Evolutionary conservation across 495 filamentous ascomycete species (phyloP).

Genomic region (Neurospora intermedia): DNA sequence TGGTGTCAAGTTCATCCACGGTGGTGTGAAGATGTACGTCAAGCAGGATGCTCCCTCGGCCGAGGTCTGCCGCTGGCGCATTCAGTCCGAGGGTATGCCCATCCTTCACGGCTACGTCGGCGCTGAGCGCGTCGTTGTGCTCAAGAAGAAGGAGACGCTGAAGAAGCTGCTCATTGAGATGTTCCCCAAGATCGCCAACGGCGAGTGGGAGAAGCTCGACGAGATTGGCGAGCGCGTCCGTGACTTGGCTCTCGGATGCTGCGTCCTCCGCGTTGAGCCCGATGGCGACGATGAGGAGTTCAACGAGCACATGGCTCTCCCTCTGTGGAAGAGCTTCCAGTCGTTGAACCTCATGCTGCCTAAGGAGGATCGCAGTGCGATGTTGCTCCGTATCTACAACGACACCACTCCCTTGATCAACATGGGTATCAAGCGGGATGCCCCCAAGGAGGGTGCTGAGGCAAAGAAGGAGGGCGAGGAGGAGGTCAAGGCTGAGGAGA

Average conservation of each 20-base stretch:
- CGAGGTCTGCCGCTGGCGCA: constrained; percentile 82
- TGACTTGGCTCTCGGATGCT: constrained; percentile 81
- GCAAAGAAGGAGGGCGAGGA: constrained; percentile 15
- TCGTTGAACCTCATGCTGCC: constrained; percentile 92
- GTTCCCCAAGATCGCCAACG: constrained; percentile 71
- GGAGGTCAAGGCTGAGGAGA: constrained; percentile 1
- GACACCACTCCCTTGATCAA: constrained; percentile 66
- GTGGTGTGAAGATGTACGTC: constrained; percentile 96
- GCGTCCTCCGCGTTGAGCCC: constrained; percentile 72
- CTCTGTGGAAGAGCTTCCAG: constrained; percentile 80
- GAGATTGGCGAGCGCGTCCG: constrained; percentile 81
- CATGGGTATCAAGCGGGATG: constrained; percentile 36
- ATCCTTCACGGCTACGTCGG: constrained; percentile 86
- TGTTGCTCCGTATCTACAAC: constrained; percentile 84
- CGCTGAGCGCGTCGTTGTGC: constrained; percentile 57
- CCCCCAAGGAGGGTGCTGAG: constrained; percentile 13
- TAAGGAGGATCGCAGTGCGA: constrained; percentile 88
- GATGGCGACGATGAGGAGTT: constrained; percentile 60
- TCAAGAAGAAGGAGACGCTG: constrained; percentile 67
- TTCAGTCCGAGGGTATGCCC: constrained; percentile 85
- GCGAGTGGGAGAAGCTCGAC: constrained; percentile 60
- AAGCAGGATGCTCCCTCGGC: constrained; percentile 84
- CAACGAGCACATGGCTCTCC: constrained; percentile 70
- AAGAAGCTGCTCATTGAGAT: constrained; percentile 77
- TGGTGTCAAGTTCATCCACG: constrained; percentile 91